phyloP scores from a whole-genome alignment of 306 rosid genomes.

The Dalbergia cultrata region DNA sequence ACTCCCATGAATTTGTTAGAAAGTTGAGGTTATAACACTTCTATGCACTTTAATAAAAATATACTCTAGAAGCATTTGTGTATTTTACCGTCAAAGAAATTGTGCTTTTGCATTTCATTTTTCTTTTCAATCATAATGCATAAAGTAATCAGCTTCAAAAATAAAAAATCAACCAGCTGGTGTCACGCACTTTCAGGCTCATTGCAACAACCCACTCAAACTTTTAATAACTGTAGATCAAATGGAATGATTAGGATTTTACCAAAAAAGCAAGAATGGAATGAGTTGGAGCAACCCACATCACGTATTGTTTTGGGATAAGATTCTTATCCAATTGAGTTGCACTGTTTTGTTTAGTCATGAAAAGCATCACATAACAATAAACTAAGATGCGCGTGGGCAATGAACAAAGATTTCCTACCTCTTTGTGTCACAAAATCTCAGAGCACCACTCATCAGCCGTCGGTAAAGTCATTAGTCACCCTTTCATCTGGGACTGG shows the following conservation, averaged over 20 bases:
- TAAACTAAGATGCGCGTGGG: slow-evolving; percentile 33
- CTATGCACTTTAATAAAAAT: too few species aligned
- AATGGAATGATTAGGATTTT: too few species aligned
- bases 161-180: not conserved
- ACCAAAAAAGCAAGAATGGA: not conserved
- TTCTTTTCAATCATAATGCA: not conserved
- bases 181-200: not conserved
- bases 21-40: not conserved
- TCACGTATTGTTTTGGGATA: slow-evolving; percentile 7
- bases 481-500: not conserved
- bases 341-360: not conserved
- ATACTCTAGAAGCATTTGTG: not conserved
- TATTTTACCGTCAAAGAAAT: not conserved
- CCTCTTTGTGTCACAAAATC: slow-evolving; percentile 41
- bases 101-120: not conserved
- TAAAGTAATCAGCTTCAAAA: not conserved
- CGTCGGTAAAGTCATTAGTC: slow-evolving; percentile 32
- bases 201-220: slow-evolving; percentile 38
- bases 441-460: slow-evolving; percentile 34
- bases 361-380: not conserved
- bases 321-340: slow-evolving; percentile 41
- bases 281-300: slow-evolving; percentile 16
- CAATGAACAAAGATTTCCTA: slow-evolving; percentile 38
- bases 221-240: not conserved
- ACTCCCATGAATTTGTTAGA: not conserved